phyloP scores from a whole-genome alignment of 495 filamentous ascomycete genomes.

The Cryomyces antarcticus region DNA sequence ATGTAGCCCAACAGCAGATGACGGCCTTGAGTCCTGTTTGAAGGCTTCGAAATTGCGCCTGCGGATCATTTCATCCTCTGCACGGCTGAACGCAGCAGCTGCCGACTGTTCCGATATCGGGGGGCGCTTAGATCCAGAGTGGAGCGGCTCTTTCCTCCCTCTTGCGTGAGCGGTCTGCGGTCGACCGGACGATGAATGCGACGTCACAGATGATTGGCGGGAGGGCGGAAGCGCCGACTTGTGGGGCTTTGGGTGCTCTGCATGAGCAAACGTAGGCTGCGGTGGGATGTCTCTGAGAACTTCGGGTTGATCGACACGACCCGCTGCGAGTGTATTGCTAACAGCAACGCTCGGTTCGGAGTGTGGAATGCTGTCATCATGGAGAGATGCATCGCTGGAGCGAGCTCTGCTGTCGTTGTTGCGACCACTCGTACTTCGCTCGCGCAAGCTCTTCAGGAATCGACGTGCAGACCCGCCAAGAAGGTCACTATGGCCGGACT shows the following conservation, averaged over 20 bases:
- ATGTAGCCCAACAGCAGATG: not conserved
- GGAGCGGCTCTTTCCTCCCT: not conserved
- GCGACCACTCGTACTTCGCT: constrained; percentile 15
- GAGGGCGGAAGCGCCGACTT: not conserved
- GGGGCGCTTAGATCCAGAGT: not conserved
- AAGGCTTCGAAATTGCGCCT: constrained; percentile 8
- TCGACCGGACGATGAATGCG: constrained; percentile 3
- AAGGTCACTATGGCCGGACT: constrained; percentile 30
- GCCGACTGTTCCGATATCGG: constrained; percentile 5
- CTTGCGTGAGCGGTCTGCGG: not conserved
- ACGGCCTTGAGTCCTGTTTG: constrained; percentile 1
- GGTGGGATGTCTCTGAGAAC: constrained; percentile 11
- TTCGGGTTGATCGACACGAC: constrained; percentile 18
- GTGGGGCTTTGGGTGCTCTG: not conserved
- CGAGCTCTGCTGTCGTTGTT: not conserved
- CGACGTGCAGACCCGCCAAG: constrained; percentile 35
- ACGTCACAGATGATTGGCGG: constrained; percentile 5
- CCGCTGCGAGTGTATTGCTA: constrained; percentile 16
- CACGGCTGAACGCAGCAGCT: constrained; percentile 15
- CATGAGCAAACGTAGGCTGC: not conserved
- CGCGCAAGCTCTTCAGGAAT: constrained; percentile 24
- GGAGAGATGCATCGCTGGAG: not conserved
- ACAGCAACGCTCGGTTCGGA: constrained; percentile 19
- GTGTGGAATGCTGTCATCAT: constrained; percentile 3
- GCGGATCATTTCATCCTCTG: constrained; percentile 16